phyloP scores from a whole-genome alignment of 73 alveolate genomes.

The Paramecium bursaria region DNA sequence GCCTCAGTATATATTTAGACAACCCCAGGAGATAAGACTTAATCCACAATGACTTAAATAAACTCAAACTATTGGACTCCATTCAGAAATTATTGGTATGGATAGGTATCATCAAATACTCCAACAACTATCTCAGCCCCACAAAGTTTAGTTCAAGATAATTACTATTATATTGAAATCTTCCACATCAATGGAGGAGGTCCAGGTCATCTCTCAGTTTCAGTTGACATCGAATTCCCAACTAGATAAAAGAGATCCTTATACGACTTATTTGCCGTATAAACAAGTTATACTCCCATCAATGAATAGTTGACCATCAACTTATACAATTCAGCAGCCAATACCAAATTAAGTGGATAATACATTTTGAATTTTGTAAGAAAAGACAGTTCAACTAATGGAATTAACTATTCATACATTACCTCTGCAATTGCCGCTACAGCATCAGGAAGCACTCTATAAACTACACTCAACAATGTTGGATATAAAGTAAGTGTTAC shows the following conservation, averaged over 20 bases:
- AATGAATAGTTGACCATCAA: slow-evolving; percentile 4
- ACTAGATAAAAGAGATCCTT: slow-evolving; percentile 5
- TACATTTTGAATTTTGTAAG: background rate
- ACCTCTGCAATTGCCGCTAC: background rate
- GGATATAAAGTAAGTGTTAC: slow-evolving; percentile 8
- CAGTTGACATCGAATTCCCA: slow-evolving; percentile 15
- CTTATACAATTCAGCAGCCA: slow-evolving; percentile 14
- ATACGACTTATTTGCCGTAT: background rate
- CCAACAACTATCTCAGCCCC: background rate
- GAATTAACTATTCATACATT: background rate
- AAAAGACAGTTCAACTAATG: slow-evolving; percentile 3
- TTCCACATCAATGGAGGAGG: slow-evolving; percentile 39
- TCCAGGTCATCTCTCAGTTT: background rate
- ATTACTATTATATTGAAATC: slow-evolving; percentile 30
- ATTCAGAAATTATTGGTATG: slow-evolving; percentile 16
- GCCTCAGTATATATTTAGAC: background rate
- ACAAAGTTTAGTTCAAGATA: background rate
- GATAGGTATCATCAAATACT: background rate
- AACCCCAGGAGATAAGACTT: background rate
- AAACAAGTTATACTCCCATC: slow-evolving; percentile 8
- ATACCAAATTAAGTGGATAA: slow-evolving; percentile 8
- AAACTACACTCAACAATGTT: background rate
- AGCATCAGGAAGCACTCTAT: background rate
- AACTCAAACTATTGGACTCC: background rate
- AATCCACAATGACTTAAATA: background rate